Evolutionary conservation across 345 rosid species (phyloP).

Genomic region (Euphorbia peplus): DNA sequence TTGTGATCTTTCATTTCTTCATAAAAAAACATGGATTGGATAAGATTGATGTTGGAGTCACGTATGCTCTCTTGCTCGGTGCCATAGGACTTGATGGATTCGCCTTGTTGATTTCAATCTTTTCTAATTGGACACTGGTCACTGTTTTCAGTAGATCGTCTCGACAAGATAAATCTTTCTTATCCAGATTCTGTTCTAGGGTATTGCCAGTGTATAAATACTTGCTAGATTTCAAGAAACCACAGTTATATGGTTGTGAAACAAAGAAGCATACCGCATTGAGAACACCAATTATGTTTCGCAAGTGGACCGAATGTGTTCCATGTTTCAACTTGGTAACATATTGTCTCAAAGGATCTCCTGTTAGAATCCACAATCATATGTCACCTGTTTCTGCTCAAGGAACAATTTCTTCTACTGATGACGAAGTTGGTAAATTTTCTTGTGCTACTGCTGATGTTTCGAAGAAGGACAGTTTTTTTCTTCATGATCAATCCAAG

Average conservation of each 20-base stretch:
- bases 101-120: conserved; percentile 41
- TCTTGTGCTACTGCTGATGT: not conserved
- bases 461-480: not conserved
- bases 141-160: conserved; percentile 13
- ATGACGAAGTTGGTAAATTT: not conserved
- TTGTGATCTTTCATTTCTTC: conserved; percentile 31
- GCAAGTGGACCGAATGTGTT: conserved; percentile 57
- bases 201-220: not conserved
- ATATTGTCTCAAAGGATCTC: conserved; percentile 37
- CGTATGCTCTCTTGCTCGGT: conserved; percentile 46
- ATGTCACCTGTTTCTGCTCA: not conserved
- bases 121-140: conserved; percentile 53
- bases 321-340: conserved; percentile 46
- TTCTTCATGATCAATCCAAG: not conserved
- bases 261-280: conserved; percentile 17
- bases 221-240: conserved; percentile 17
- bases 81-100: conserved; percentile 49
- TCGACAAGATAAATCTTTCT: conserved; percentile 17
- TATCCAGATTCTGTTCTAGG: conserved; percentile 10
- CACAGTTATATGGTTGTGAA: not conserved
- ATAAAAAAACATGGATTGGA: conserved; percentile 29
- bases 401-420: too few species aligned
- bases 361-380: conserved; percentile 20
- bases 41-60: conserved; percentile 41
- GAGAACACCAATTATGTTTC: conserved; percentile 26